These are phyloP conservation scores for Podila clonocystis DNA, from an alignment of 192 early-diverging fungal genomes.

Conservation along the genomic window DNA sequence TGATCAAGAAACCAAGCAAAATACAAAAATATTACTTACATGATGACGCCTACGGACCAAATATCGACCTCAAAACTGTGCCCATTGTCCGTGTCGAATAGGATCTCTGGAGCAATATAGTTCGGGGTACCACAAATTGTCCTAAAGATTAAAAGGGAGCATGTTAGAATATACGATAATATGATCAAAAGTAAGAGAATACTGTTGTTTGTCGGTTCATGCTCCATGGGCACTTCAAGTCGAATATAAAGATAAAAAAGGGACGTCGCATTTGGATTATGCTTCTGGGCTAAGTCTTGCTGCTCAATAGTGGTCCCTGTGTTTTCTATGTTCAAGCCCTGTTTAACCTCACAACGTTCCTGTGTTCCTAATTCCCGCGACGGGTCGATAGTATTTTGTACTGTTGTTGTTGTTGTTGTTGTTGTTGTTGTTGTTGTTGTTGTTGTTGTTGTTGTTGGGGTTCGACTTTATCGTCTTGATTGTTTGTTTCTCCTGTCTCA, in stretches of 20 bases:
- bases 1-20: neutral
- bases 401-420: no score
- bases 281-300: no score
- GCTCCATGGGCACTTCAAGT: neutral
- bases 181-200: neutral
- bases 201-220: neutral
- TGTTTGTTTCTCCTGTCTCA: neutral
- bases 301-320: no score
- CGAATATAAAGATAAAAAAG: no score
- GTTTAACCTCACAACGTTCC: no score
- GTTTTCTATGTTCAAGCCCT: no score
- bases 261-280: no score
- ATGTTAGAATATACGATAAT: neutral
- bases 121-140: conserved; percentile 98
- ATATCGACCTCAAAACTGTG: conserved; percentile 96
- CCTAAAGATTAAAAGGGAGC: conserved; percentile 41
- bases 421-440: neutral
- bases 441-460: no score
- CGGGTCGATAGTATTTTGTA: no score
- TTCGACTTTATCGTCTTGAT: neutral
- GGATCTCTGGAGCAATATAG: conserved; percentile 96
- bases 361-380: no score
- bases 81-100: conserved; percentile 79
- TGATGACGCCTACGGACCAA: conserved; percentile 92
- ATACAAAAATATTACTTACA: conserved; percentile 58